phyloP scores from a whole-genome alignment of 805 yeast genomes.

The Yarrowia porcina region DNA sequence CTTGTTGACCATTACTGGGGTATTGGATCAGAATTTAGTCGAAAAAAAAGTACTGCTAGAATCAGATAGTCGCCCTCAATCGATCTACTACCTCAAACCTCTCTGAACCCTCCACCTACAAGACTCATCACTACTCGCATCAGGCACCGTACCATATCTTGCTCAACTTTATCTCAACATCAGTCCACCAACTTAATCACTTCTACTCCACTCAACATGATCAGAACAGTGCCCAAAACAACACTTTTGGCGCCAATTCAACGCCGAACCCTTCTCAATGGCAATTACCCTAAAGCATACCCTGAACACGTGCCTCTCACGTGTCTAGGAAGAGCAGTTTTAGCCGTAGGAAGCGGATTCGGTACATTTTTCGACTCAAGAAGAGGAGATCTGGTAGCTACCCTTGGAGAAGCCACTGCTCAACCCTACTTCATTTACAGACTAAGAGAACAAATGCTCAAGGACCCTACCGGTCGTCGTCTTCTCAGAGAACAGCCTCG shows the following conservation, averaged over 20 bases:
- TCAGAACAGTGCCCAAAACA: conserved; percentile 16
- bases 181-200: conserved; percentile 1
- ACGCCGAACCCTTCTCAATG: conserved; percentile 9
- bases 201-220: not conserved
- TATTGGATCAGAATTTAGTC: no score
- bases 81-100: no score
- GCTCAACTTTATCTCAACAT: conserved; percentile 19
- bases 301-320: conserved; percentile 79
- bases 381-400: conserved; percentile 42
- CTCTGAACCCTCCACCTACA: no score
- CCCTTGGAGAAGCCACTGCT: conserved; percentile 83
- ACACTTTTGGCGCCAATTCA: not conserved
- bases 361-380: conserved; percentile 56
- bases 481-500: conserved; percentile 78
- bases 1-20: no score
- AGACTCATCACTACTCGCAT: no score
- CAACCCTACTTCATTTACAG: conserved; percentile 59
- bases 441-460: conserved; percentile 69
- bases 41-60: no score
- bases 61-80: no score
- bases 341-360: conserved; percentile 70
- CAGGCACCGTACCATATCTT: no score
- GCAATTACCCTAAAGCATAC: conserved; percentile 39
- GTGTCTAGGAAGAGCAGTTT: conserved; percentile 54
- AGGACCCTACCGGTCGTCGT: conserved; percentile 70